Conservation (phyloP, 495 filamentous ascomycete genomes). For the Daldinia childiae region DNA sequence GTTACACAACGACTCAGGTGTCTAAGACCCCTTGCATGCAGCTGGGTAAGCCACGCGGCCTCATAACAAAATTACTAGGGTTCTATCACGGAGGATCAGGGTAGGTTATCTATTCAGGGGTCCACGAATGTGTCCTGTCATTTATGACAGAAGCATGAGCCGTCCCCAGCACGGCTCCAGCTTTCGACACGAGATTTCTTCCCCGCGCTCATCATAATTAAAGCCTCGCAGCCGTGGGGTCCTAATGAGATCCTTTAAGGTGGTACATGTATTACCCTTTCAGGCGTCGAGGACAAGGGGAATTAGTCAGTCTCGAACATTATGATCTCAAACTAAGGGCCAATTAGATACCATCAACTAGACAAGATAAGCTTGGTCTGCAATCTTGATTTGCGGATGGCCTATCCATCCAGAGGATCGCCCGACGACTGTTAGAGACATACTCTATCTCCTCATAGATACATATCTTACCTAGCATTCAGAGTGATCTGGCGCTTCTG, state of each 20-base stretch:
- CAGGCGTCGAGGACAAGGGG: constrained; percentile 16
- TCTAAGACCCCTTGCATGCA: constrained; percentile 18
- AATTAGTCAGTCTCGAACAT: constrained; percentile 6
- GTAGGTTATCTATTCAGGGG: constrained; percentile 19
- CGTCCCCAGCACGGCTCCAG: constrained; percentile 14
- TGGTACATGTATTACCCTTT: constrained; percentile 9
- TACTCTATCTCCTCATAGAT: constrained; percentile 51
- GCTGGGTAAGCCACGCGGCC: constrained; percentile 32
- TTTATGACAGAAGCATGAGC: constrained; percentile 33
- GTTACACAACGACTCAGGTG: constrained; percentile 22
- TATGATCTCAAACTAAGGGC: not conserved
- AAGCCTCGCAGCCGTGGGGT: constrained; percentile 22
- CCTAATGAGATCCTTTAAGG: not conserved
- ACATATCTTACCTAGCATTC: constrained; percentile 50
- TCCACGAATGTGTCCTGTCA: constrained; percentile 25
- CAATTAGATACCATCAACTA: not conserved
- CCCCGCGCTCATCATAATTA: constrained; percentile 23
- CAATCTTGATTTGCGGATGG: not conserved
- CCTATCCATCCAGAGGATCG: constrained; percentile 19
- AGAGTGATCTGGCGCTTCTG: constrained; percentile 51
- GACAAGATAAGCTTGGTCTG: not conserved
- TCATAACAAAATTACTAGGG: constrained; percentile 24
- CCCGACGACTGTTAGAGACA: constrained; percentile 41
- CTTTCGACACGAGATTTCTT: constrained; percentile 10
- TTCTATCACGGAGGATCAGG: constrained; percentile 6